Conservation (phyloP, 192 early-diverging fungal species). For the Glomus cerebriforme region DNA sequence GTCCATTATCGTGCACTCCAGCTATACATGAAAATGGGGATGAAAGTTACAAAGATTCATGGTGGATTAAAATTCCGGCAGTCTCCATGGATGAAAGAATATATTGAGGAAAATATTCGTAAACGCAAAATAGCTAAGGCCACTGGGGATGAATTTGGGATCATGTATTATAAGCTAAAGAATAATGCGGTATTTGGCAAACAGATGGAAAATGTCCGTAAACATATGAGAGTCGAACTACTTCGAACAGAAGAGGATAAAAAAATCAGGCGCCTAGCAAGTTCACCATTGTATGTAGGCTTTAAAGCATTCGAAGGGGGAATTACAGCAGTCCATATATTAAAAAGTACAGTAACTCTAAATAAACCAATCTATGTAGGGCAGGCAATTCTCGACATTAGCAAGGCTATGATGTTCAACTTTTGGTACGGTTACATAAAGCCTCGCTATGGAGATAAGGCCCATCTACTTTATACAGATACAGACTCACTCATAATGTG, state of each 20-base stretch:
- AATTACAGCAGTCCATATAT: slow-evolving; percentile 28
- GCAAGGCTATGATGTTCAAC: too few species aligned
- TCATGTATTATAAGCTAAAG: too few species aligned
- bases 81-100: slow-evolving; percentile 23
- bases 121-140: slow-evolving; percentile 26
- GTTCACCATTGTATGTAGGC: slow-evolving; percentile 15
- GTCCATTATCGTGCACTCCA: too few species aligned
- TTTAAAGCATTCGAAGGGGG: slow-evolving; percentile 22
- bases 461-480: too few species aligned
- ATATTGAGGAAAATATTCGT: slow-evolving; percentile 30
- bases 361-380: slow-evolving; percentile 25
- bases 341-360: slow-evolving; percentile 26
- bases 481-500: too few species aligned
- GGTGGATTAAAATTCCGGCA: slow-evolving; percentile 20
- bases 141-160: slow-evolving; percentile 10
- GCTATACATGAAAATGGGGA: neutral
- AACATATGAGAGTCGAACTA: too few species aligned
- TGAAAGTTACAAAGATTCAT: slow-evolving; percentile 26
- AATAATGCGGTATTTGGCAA: too few species aligned
- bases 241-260: slow-evolving; percentile 9
- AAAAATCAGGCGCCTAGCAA: slow-evolving; percentile 15
- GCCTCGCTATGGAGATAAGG: too few species aligned
- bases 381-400: slow-evolving; percentile 27
- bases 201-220: too few species aligned
- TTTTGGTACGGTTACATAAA: too few species aligned